Evolutionary conservation across 768 basidiomycete species (phyloP).

Genomic region (Suillus bovinus): DNA sequence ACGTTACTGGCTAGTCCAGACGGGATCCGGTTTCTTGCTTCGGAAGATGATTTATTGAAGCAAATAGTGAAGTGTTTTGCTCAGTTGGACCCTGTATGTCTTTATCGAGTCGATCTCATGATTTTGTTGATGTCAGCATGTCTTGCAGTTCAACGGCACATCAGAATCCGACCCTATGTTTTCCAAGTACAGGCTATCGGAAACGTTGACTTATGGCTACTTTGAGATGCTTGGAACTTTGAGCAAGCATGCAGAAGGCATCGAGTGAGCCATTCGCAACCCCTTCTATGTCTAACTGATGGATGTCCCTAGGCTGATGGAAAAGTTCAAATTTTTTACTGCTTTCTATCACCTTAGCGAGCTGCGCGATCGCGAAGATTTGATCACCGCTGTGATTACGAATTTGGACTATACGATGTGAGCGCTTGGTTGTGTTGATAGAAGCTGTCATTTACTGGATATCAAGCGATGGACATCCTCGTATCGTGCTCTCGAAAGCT

Average conservation of each 20-base stretch:
- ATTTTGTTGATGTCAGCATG: slow-evolving; percentile 4
- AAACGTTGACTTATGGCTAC: slow-evolving; percentile 88
- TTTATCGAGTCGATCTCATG: neutral
- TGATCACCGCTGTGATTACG: slow-evolving; percentile 89
- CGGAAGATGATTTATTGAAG: slow-evolving; percentile 81
- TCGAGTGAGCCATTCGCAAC: slow-evolving; percentile 53
- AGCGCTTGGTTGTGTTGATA: slow-evolving; percentile 28
- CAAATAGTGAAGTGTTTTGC: slow-evolving; percentile 88
- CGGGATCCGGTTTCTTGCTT: slow-evolving; percentile 75
- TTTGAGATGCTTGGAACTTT: slow-evolving; percentile 94
- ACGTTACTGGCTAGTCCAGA: slow-evolving; percentile 84
- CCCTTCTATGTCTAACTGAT: neutral
- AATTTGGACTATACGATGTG: slow-evolving; percentile 90
- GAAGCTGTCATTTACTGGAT: slow-evolving; percentile 9
- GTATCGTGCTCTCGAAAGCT: slow-evolving; percentile 92
- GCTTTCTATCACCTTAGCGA: slow-evolving; percentile 96
- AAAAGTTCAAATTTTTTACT: slow-evolving; percentile 91
- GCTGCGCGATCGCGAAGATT: slow-evolving; percentile 85
- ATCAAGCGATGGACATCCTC: slow-evolving; percentile 86
- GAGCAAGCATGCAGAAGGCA: slow-evolving; percentile 85
- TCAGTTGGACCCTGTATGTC: slow-evolving; percentile 86
- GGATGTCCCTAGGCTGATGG: slow-evolving; percentile 61
- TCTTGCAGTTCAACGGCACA: slow-evolving; percentile 62
- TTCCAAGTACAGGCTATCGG: slow-evolving; percentile 77
- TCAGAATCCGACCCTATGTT: slow-evolving; percentile 81